Evolutionary conservation across 2,329 filamentous ascomycete genomes (phyloP).

Genomic region (Microdochium paspali): DNA sequence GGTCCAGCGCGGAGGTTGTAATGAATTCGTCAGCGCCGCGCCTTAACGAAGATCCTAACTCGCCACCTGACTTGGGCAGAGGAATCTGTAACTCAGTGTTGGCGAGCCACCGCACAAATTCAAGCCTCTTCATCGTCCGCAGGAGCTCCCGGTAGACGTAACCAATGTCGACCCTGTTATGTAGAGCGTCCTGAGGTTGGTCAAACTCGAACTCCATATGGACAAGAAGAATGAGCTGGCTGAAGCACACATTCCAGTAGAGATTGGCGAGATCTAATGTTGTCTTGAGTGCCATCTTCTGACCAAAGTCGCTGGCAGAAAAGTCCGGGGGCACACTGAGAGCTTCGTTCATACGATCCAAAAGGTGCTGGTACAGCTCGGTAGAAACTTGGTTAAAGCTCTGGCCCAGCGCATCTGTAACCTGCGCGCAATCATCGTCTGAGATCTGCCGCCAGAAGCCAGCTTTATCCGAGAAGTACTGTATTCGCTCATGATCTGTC

Average conservation of each 20-base stretch:
- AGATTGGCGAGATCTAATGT: conserved; percentile 70
- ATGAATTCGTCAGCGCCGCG: conserved; percentile 35
- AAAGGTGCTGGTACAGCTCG: conserved; percentile 43
- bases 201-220: conserved; percentile 82
- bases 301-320: conserved; percentile 66
- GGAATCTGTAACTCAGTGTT: conserved; percentile 47
- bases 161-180: conserved; percentile 54
- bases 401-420: conserved; percentile 60
- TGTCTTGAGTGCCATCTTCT: conserved; percentile 63
- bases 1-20: conserved; percentile 49
- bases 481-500: conserved; percentile 64
- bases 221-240: conserved; percentile 72
- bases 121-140: conserved; percentile 60
- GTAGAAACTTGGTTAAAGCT: conserved; percentile 50
- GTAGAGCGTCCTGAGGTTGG: conserved; percentile 57
- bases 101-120: conserved; percentile 63
- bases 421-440: conserved; percentile 67
- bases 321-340: conserved; percentile 24
- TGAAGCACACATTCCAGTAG: conserved; percentile 67
- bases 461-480: conserved; percentile 68
- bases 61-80: conserved; percentile 25
- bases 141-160: conserved; percentile 62
- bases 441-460: conserved; percentile 71
- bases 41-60: conserved; percentile 23
- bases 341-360: conserved; percentile 32